A percentile compares a stretch with the other conserved stretches of the same genome.
These are phyloP conservation scores for Fagopyrum esculentum DNA, from an alignment of 148 eudicot genomes.

Conservation along the genomic window DNA sequence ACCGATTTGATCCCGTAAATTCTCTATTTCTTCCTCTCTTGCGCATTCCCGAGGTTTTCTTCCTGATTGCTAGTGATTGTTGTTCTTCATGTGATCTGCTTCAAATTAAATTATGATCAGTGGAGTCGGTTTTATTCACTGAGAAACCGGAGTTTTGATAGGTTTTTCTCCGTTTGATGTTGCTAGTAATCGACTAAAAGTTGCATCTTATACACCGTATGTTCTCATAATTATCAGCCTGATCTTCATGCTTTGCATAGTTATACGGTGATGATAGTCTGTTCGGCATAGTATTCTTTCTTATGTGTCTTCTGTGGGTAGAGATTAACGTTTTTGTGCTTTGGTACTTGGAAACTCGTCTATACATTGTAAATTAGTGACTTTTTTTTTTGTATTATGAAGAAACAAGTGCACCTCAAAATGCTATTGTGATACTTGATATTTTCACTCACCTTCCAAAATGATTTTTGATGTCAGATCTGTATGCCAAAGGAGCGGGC, in stretches of 20 bases:
- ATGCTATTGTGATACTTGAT: not conserved
- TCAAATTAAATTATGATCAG: not conserved
- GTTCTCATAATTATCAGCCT: not conserved
- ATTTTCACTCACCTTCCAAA: not conserved
- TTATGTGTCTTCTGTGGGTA: not conserved
- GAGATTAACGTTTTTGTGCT: not conserved
- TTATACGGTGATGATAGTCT: not conserved
- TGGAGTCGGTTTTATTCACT: not conserved
- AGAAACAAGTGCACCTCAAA: not conserved
- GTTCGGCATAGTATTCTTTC: not conserved
- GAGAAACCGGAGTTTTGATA: not conserved
- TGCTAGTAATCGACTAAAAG: not conserved
- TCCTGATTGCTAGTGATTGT: not conserved
- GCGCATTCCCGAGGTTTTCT: not conserved
- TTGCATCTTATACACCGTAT: not conserved
- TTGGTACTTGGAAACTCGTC: not conserved
- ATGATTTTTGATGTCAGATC: constrained; percentile 32
- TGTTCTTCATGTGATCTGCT: not conserved
- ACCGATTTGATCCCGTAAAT: constrained; percentile 64
- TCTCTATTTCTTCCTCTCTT: not conserved
- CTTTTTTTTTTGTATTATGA: not conserved
- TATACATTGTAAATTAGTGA: not conserved
- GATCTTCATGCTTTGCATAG: not conserved
- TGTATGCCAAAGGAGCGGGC: constrained; percentile 37
- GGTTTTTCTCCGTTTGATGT: not conserved